These are phyloP conservation scores for Hypoxylon fragiforme DNA, from an alignment of 495 filamentous ascomycete species.

Conservation along the genomic window DNA sequence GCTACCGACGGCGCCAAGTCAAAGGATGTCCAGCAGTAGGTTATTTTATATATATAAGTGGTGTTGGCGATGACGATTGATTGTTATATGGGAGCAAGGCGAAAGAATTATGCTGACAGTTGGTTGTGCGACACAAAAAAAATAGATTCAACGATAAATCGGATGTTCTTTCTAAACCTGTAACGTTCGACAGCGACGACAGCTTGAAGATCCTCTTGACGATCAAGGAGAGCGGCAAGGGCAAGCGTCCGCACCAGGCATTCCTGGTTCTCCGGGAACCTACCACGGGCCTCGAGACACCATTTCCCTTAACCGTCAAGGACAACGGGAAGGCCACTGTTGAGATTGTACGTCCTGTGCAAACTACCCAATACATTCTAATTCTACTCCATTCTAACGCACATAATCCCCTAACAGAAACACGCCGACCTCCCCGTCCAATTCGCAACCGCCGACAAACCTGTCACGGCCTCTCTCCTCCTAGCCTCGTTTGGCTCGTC, in stretches of 20 bases:
- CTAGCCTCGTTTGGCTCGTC: constrained; percentile 85
- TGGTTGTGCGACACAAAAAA: too few species aligned
- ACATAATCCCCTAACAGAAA: constrained; percentile 55
- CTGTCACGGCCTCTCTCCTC: constrained; percentile 76
- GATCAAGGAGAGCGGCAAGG: constrained; percentile 73
- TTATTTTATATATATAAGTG: too few species aligned
- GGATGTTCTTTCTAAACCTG: constrained; percentile 60
- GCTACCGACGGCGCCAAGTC: constrained; percentile 69
- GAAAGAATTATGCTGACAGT: too few species aligned
- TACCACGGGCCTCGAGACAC: constrained; percentile 78
- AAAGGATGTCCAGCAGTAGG: constrained; percentile 57
- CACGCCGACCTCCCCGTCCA: constrained; percentile 89
- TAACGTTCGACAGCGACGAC: constrained; percentile 69
- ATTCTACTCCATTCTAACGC: not conserved
- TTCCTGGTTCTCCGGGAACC: constrained; percentile 82
- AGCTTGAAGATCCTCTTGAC: constrained; percentile 82
- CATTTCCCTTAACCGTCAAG: constrained; percentile 82
- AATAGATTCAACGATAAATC: constrained; percentile 65
- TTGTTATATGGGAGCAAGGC: too few species aligned
- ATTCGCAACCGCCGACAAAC: constrained; percentile 65
- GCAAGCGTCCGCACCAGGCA: constrained; percentile 87
- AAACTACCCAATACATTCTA: not conserved
- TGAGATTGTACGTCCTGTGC: constrained; percentile 66
- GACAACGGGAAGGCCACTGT: constrained; percentile 83
- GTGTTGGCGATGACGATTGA: too few species aligned